Base-by-base conservation (phyloP, 1,139 yeast species). In the Pneumocystis murina region DNA sequence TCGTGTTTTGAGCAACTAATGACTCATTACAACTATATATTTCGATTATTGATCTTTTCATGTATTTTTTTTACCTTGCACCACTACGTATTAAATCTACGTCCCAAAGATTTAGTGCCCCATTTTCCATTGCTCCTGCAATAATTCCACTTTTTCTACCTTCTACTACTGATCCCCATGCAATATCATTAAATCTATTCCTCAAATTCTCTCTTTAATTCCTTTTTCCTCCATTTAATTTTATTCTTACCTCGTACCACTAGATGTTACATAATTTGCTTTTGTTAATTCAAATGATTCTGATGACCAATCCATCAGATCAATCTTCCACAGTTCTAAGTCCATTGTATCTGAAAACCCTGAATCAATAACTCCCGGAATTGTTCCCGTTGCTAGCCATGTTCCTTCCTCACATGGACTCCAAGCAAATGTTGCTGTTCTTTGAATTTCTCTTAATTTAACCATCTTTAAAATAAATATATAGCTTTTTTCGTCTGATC, bases 391-490 rank as follows among this genome's bases (percentile, higher is more conserved):
- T 36, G 89, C 97, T 70, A 91, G 75, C 65, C 83, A 75, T 35
- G 96, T 85, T 88, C 71, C 80, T 62, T 61, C 66, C 24, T 65
- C 58, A 28, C 65, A 65, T 12, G 79, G 83, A 64, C 96, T 88
- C 97, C 97, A 92, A 62, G 97, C 95, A 76, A 92, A 89, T 48
- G 96, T 85, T 61, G 97, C 90, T 20, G 97, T 88, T 69, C 91
- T 82, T 68, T 83, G 80, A 71, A 89, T 84, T 75, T 90, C 96
- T 74, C 84, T 83, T 70, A 92, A 80, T 76, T 88, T 89, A 70
- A 89, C 94, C 95, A 87, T 87, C 36, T 55, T 63, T n/a, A 30
- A 43, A 33, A 33, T 20, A 39, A 20, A 7, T 39, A 41, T 17
- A 3, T 6, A 17, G 17, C 3, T 41, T 17, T 41, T 7, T 17